Evolutionary conservation across 2,329 filamentous ascomycete species (phyloP).

Genomic region (Botrytis byssoidea): DNA sequence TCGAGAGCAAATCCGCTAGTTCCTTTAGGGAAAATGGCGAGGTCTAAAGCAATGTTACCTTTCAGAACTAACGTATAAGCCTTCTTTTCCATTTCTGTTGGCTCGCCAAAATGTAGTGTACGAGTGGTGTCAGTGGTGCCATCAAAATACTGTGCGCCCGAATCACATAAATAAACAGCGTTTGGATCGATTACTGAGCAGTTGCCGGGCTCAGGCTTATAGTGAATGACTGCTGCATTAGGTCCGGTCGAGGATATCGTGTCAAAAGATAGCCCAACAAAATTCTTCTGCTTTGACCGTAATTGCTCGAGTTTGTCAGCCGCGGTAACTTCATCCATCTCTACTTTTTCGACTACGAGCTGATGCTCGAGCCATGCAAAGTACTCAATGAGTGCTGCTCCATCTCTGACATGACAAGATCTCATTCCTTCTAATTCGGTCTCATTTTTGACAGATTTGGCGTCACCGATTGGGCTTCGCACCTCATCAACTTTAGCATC

Average conservation of each 20-base stretch:
- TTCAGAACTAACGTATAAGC: constrained; percentile 94
- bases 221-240: constrained; percentile 86
- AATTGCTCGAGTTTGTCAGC: constrained; percentile 85
- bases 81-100: constrained; percentile 78
- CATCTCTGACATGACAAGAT: constrained; percentile 88
- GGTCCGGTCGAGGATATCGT: constrained; percentile 94
- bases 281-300: constrained; percentile 67
- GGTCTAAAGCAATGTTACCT: constrained; percentile 85
- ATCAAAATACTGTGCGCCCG: constrained; percentile 92
- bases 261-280: constrained; percentile 87
- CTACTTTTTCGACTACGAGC: constrained; percentile 67
- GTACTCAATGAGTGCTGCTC: constrained; percentile 84
- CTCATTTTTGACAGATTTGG: constrained; percentile 93
- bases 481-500: constrained; percentile 82
- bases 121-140: constrained; percentile 95
- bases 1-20: constrained; percentile 93
- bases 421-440: constrained; percentile 90
- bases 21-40: constrained; percentile 87
- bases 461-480: constrained; percentile 81
- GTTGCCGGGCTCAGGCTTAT: constrained; percentile 79
- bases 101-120: constrained; percentile 86
- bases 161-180: constrained; percentile 91
- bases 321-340: constrained; percentile 84
- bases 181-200: constrained; percentile 83
- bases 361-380: constrained; percentile 97